These are phyloP conservation scores for Nakazawaea pomicola DNA, from an alignment of 805 yeast species.

Conservation along the genomic window DNA sequence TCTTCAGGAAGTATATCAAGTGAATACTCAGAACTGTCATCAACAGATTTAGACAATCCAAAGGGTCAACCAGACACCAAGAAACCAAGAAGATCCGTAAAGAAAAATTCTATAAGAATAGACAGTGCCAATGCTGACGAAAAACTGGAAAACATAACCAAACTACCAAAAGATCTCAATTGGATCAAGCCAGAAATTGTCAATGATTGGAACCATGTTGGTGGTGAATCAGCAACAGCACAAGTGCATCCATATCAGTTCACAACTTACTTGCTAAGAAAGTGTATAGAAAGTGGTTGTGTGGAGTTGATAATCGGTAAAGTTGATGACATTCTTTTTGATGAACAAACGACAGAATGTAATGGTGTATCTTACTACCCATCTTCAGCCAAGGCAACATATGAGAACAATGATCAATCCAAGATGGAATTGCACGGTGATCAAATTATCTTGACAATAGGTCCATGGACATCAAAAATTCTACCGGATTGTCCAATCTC, in stretches of 20 bases:
- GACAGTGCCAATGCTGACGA: constrained; percentile 16
- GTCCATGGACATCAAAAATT: constrained; percentile 95
- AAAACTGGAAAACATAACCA: constrained; percentile 13
- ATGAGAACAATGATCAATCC: constrained; percentile 25
- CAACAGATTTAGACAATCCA: constrained; percentile 6
- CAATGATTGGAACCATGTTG: constrained; percentile 70
- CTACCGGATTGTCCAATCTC: constrained; percentile 92
- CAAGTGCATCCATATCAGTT: constrained; percentile 95
- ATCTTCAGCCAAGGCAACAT: constrained; percentile 28
- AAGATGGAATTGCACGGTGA: constrained; percentile 55
- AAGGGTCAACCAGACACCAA: constrained; percentile 8
- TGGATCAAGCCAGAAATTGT: constrained; percentile 72
- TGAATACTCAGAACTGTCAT: constrained; percentile 5
- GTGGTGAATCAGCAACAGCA: constrained; percentile 85
- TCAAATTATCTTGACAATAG: constrained; percentile 79
- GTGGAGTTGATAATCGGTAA: constrained; percentile 85
- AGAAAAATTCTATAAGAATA: constrained; percentile 29
- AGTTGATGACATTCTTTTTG: constrained; percentile 61
- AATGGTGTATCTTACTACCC: constrained; percentile 63
- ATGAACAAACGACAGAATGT: constrained; percentile 61
- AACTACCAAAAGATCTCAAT: constrained; percentile 58
- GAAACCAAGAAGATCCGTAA: constrained; percentile 20
- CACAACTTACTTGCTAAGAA: constrained; percentile 75
- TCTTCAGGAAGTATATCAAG: constrained; percentile 2
- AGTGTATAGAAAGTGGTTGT: constrained; percentile 76